Evolutionary conservation across 2,329 filamentous ascomycete species (phyloP).

Genomic region (Epichloe amarillans): DNA sequence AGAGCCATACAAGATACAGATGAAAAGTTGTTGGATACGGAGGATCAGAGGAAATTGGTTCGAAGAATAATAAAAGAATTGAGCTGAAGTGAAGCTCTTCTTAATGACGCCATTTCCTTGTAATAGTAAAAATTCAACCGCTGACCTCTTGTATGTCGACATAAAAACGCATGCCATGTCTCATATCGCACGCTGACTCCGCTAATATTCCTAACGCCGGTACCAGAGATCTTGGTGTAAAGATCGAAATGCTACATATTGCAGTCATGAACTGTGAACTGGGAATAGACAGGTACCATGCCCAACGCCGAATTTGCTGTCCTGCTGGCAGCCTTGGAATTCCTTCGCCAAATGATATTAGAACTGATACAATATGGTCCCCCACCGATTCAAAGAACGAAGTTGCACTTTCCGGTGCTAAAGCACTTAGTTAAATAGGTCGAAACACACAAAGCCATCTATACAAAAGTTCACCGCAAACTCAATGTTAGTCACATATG

Average conservation of each 20-base stretch:
- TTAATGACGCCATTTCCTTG: neutral
- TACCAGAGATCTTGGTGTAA: neutral
- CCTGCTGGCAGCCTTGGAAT: neutral
- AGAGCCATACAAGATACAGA: constrained; percentile 69
- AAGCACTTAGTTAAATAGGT: no score
- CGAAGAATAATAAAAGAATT: constrained; percentile 49
- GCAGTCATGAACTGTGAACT: neutral
- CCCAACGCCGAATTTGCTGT: neutral
- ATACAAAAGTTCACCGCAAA: no score
- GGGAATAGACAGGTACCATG: neutral
- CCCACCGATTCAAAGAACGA: neutral
- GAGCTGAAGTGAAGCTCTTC: constrained; percentile 27
- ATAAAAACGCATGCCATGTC: neutral
- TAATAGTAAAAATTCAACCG: neutral
- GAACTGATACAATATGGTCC: neutral
- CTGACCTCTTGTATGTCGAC: neutral
- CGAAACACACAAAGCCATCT: no score
- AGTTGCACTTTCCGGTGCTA: neutral
- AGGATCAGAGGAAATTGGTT: constrained; percentile 58
- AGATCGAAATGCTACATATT: neutral
- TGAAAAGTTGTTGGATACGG: constrained; percentile 45
- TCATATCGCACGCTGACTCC: neutral
- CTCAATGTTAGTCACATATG: no score
- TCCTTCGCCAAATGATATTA: neutral
- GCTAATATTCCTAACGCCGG: neutral